Percentiles rank a stretch among this genome's conserved stretches.
phyloP scores from a whole-genome alignment of 257 asterid species.

The Cynanchum wilfordii region DNA sequence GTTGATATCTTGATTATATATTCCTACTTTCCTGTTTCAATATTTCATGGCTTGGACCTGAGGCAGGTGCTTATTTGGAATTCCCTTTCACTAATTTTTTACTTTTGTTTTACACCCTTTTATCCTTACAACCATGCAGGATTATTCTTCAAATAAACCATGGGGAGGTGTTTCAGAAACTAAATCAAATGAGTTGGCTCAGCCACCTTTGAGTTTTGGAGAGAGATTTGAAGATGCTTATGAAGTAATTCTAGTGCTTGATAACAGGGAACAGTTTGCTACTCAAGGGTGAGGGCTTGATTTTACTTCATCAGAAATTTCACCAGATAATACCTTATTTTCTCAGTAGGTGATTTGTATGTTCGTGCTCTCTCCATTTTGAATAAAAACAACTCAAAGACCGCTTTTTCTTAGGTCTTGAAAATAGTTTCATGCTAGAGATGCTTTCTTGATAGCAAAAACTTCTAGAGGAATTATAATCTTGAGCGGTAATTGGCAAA shows the following conservation, averaged over 20 bases:
- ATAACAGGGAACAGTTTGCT: conserved; percentile 88
- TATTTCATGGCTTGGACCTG: not conserved
- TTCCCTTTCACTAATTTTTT: conserved; percentile 1
- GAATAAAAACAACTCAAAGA: not conserved
- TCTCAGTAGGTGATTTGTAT: not conserved
- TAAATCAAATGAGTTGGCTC: conserved; percentile 41
- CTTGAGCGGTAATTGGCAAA: not conserved
- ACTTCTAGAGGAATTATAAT: not conserved
- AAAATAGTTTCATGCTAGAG: not conserved
- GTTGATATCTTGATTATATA: conserved; percentile 5
- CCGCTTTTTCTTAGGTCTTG: no score
- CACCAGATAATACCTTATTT: conserved; percentile 6
- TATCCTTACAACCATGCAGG: conserved; percentile 27
- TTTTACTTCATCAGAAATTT: not conserved
- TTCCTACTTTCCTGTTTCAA: not conserved
- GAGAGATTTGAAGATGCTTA: conserved; percentile 83
- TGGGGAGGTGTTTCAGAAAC: conserved; percentile 35
- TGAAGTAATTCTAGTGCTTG: conserved; percentile 74
- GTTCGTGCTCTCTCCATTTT: not conserved
- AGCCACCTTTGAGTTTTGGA: conserved; percentile 75
- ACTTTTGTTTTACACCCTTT: not conserved
- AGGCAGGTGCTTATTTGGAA: not conserved
- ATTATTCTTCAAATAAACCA: conserved; percentile 27
- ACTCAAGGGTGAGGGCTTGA: conserved; percentile 55
- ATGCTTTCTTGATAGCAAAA: not conserved